phyloP scores from a whole-genome alignment of 306 rosid species.

The Vicia sativa region DNA sequence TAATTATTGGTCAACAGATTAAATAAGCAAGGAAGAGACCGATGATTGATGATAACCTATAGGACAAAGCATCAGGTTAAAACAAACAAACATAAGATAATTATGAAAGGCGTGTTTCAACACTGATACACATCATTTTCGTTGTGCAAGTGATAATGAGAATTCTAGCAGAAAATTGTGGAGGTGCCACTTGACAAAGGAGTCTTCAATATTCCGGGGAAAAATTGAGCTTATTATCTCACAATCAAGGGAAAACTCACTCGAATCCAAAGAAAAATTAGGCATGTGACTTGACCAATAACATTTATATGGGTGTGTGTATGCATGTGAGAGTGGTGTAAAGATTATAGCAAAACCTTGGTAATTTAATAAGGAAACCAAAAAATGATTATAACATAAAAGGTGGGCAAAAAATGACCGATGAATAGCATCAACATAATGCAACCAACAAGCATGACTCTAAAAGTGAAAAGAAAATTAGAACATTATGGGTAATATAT shows the following conservation, averaged over 20 bases:
- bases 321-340: neutral
- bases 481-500: neutral
- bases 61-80: constrained; percentile 25
- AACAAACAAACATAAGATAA: constrained; percentile 21
- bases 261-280: constrained; percentile 11
- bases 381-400: neutral
- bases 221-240: neutral
- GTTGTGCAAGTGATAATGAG: constrained; percentile 6
- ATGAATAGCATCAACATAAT: constrained; percentile 11
- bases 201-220: neutral
- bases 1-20: constrained; percentile 73
- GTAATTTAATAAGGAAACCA: neutral
- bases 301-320: constrained; percentile 7
- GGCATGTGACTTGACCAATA: constrained; percentile 1
- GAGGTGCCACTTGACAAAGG: constrained; percentile 8
- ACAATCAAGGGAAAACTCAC: neutral
- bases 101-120: neutral
- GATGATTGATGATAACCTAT: constrained; percentile 81
- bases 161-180: neutral
- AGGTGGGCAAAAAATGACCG: neutral
- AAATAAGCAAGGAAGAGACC: constrained; percentile 77
- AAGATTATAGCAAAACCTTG: neutral
- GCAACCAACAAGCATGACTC: neutral
- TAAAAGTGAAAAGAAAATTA: neutral
- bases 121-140: neutral